Base-by-base conservation (phyloP, 176 grass and related monocot species). In the Oryza punctata region DNA sequence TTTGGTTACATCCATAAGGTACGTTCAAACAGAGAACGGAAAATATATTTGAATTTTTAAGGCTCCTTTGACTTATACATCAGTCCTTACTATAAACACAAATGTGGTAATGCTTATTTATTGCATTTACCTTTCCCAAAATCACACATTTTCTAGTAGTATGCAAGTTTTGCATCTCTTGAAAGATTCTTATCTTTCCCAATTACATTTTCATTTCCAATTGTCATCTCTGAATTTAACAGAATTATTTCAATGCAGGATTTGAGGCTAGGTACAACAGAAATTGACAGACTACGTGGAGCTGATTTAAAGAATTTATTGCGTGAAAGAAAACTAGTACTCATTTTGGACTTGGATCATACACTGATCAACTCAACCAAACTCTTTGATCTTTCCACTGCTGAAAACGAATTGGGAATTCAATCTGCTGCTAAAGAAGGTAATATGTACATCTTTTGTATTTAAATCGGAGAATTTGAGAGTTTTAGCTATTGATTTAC, bases 1-100 rank as follows among this genome's bases (percentile, higher is more conserved):
- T 88, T 99, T 92, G 93, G 85, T 82, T 94, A 99, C 77, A 96
- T 99, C 43, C 85, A 94, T 81, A 89, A 94, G 93, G 96, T 98
- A 86, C 38, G 33, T n/a, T 46, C 78, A 63, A 37, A n/a, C 23
- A 46, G 54, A 65, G 67, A 74, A 26, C 26, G 30, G 28, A 37
- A 61, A 54, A 73, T 47, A 72, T 61, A 8, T 61, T 61, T 61
- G 2, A 23, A 24, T 79, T 24, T 54, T 69, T 76, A 63, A 10
- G 18, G 32, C 26, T 61, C 35, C 29, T 43, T 12, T 52, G 40
- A 69, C 40, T 57, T 57, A 57, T 59, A 59, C 8, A 11, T 33
- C 43, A 27, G 24, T 10, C 13, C 28, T 64, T 43, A 66, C 57
- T 66, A 76, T 78, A 78, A 40, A 67, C 7, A 28, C 78, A 5